These are phyloP conservation scores for Chaetomium olivaceum DNA, from an alignment of 2,329 filamentous ascomycete genomes.

Conservation along the genomic window DNA sequence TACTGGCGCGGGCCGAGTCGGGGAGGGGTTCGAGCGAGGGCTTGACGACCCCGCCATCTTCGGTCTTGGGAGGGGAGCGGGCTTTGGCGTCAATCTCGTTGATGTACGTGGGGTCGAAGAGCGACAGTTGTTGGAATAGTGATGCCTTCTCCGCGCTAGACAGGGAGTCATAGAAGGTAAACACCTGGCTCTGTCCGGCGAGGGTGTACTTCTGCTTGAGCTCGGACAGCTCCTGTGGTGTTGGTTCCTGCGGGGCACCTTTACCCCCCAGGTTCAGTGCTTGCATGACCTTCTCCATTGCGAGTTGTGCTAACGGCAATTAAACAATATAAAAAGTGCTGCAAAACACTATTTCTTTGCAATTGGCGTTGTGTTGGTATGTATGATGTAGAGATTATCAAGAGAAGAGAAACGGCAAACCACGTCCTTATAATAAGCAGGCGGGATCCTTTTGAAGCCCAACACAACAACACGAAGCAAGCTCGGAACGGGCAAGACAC, in stretches of 20 bases:
- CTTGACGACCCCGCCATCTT: slow-evolving; percentile 50
- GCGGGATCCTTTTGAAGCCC: slow-evolving; percentile 12
- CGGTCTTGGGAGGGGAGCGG: slow-evolving; percentile 71
- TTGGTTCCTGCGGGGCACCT: slow-evolving; percentile 49
- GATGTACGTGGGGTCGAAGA: slow-evolving; percentile 82
- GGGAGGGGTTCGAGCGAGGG: slow-evolving; percentile 80
- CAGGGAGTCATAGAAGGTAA: slow-evolving; percentile 84
- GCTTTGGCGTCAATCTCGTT: slow-evolving; percentile 83
- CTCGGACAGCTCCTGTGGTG: slow-evolving; percentile 64
- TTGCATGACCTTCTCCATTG: slow-evolving; percentile 4
- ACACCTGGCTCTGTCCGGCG: slow-evolving; percentile 78
- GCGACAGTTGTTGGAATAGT: slow-evolving; percentile 78
- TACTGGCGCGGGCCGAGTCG: slow-evolving; percentile 80
- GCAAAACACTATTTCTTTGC: neutral
- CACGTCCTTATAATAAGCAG: neutral
- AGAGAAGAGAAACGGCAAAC: neutral
- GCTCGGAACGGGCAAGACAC: slow-evolving; percentile 15
- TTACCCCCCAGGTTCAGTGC: neutral
- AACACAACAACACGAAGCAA: slow-evolving; percentile 9
- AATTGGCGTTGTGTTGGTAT: neutral
- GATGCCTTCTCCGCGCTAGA: slow-evolving; percentile 69
- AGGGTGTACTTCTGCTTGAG: slow-evolving; percentile 72
- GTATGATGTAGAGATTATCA: neutral
- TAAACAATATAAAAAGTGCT: neutral
- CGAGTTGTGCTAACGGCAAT: neutral